Evolutionary conservation across 2,329 filamentous ascomycete genomes (phyloP).

Genomic region (Monilinia fructicola): DNA sequence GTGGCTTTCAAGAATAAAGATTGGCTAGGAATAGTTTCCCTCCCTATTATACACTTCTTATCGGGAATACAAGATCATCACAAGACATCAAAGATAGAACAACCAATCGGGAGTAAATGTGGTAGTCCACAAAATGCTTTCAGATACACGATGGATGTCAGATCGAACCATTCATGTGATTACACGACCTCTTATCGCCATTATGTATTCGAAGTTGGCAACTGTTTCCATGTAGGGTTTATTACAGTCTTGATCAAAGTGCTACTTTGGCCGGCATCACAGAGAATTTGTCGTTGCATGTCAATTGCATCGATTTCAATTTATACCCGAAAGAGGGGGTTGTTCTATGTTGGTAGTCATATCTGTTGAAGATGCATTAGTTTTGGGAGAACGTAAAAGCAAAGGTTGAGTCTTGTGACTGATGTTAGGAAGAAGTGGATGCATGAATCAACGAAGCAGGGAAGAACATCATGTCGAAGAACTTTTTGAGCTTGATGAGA

Average conservation of each 20-base stretch:
- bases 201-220: constrained; percentile 6
- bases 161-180: constrained; percentile 18
- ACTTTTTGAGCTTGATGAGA: neutral
- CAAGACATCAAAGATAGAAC: neutral
- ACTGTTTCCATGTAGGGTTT: neutral
- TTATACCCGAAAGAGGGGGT: neutral
- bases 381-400: neutral
- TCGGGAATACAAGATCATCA: constrained; percentile 6
- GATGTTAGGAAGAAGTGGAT: neutral
- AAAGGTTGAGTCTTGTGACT: constrained; percentile 10
- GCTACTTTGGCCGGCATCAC: neutral
- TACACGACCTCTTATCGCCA: constrained; percentile 13
- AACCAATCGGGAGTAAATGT: constrained; percentile 11
- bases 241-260: neutral
- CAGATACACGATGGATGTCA: neutral
- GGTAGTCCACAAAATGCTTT: constrained; percentile 14
- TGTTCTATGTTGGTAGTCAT: neutral
- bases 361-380: constrained; percentile 1
- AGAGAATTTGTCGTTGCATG: neutral
- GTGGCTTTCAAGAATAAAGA: neutral
- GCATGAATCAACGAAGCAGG: constrained; percentile 7
- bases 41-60: neutral
- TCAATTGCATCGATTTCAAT: neutral
- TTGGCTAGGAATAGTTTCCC: constrained; percentile 13
- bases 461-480: neutral